These are phyloP conservation scores for Rhizopus arrhizus DNA, from an alignment of 371 early-diverging fungal species.

Conservation along the genomic window DNA sequence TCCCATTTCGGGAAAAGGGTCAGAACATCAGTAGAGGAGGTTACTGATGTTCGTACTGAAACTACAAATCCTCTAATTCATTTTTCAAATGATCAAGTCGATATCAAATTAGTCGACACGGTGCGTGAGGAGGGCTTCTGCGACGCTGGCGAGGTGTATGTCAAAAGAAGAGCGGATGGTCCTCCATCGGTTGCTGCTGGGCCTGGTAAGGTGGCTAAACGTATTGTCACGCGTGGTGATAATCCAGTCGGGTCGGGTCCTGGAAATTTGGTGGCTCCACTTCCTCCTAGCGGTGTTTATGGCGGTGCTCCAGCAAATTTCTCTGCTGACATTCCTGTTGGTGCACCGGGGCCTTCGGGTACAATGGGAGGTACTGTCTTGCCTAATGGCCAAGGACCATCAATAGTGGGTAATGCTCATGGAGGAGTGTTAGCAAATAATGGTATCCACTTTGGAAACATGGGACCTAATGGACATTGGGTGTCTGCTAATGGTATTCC, in stretches of 20 bases:
- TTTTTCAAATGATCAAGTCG: neutral
- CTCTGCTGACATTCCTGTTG: neutral
- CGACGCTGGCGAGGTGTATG: neutral
- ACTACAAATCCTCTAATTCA: slow-evolving; percentile 12
- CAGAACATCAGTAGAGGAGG: slow-evolving; percentile 4
- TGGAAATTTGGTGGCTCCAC: too few species aligned
- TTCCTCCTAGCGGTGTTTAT: neutral
- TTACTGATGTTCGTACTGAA: neutral
- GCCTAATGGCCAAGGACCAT: too few species aligned
- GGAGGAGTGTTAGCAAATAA: too few species aligned
- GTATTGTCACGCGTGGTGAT: too few species aligned
- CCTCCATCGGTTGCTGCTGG: neutral
- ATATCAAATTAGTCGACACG: slow-evolving; percentile 5
- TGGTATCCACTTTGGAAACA: too few species aligned
- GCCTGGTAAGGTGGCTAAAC: neutral
- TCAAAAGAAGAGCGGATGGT: slow-evolving; percentile 1
- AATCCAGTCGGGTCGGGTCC: too few species aligned
- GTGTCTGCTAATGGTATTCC: too few species aligned
- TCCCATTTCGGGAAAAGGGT: slow-evolving; percentile 13
- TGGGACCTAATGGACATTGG: too few species aligned
- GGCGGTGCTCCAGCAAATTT: neutral
- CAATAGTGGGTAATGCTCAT: too few species aligned
- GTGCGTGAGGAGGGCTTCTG: neutral
- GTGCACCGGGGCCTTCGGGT: too few species aligned
- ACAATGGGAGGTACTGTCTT: too few species aligned